phyloP scores from a whole-genome alignment of 176 grass and related monocot genomes.

The Oryza officinalis region DNA sequence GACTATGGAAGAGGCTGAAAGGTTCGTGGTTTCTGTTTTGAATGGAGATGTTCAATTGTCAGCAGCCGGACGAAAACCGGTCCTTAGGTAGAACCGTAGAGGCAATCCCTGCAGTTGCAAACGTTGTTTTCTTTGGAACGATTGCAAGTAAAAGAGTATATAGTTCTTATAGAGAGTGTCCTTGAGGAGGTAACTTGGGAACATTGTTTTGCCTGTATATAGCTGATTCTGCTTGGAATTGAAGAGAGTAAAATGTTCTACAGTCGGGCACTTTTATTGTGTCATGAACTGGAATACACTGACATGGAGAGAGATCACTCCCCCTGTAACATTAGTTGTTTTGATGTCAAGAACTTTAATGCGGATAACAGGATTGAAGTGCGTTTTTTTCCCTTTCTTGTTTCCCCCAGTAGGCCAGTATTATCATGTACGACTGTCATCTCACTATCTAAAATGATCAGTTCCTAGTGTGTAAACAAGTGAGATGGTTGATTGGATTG shows the following conservation, averaged over 20 bases:
- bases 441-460: not conserved
- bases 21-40: slow-evolving; percentile 69
- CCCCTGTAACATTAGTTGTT: not conserved
- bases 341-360: not conserved
- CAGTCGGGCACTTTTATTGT: not conserved
- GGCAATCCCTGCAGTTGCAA: not conserved
- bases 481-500: not conserved
- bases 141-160: slow-evolving; percentile 22
- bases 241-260: slow-evolving; percentile 8
- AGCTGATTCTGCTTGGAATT: slow-evolving; percentile 5
- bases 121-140: slow-evolving; percentile 12
- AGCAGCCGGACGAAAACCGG: slow-evolving; percentile 50
- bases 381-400: not conserved
- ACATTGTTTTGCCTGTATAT: slow-evolving; percentile 19
- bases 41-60: slow-evolving; percentile 79
- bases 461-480: not conserved
- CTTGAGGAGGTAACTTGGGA: not conserved
- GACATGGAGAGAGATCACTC: not conserved
- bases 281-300: not conserved
- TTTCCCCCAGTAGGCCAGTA: not conserved
- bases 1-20: slow-evolving; percentile 75
- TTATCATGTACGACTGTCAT: not conserved
- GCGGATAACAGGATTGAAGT: not conserved
- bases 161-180: not conserved
- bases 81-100: slow-evolving; percentile 44